Conservation (phyloP, 176 grass and related monocot species). For the Zea luxurians region DNA sequence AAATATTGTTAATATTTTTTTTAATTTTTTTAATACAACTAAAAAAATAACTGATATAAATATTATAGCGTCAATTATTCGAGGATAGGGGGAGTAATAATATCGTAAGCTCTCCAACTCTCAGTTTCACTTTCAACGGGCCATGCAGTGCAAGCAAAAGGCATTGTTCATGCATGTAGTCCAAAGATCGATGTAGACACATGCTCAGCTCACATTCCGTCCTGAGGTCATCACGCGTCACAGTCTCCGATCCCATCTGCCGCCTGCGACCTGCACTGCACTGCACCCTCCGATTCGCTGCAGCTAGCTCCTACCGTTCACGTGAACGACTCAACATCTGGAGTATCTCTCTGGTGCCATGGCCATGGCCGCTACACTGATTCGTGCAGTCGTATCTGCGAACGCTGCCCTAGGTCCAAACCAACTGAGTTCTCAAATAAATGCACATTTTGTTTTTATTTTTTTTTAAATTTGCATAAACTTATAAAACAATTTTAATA, state of each 20-base stretch:
- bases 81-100: too few species aligned
- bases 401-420: not conserved
- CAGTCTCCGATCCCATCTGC: not conserved
- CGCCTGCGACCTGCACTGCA: not conserved
- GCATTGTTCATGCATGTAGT: slow-evolving; percentile 41
- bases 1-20: too few species aligned
- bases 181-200: slow-evolving; percentile 43
- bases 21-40: too few species aligned
- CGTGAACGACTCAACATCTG: not conserved
- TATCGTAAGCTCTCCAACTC: too few species aligned
- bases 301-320: not conserved
- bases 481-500: too few species aligned
- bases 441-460: too few species aligned
- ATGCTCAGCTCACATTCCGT: slow-evolving; percentile 36
- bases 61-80: too few species aligned
- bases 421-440: not conserved
- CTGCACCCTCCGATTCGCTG: slow-evolving; percentile 20
- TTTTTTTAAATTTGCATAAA: too few species aligned
- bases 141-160: slow-evolving; percentile 37
- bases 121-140: not conserved
- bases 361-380: not conserved
- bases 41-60: too few species aligned
- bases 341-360: not conserved
- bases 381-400: not conserved
- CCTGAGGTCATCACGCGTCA: slow-evolving; percentile 34